Conservation (phyloP, 495 filamentous ascomycete species). For the Xylaria telfairii region DNA sequence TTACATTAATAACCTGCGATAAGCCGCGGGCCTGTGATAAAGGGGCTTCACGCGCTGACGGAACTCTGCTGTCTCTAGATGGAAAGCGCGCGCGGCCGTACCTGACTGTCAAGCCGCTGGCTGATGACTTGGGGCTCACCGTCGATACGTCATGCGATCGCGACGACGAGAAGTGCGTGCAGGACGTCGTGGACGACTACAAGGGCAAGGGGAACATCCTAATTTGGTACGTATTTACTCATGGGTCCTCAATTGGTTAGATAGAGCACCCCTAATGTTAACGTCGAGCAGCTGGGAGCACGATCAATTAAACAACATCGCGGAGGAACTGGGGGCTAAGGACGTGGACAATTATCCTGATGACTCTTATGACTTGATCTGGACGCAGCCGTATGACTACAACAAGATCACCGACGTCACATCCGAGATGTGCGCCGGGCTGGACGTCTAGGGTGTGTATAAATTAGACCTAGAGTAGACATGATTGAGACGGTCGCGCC, state of each 20-base stretch:
- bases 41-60: neutral
- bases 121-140: constrained; percentile 56
- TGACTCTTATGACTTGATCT: constrained; percentile 54
- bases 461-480: neutral
- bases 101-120: constrained; percentile 58
- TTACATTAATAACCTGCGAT: neutral
- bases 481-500: no score
- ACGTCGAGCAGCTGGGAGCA: constrained; percentile 57
- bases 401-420: constrained; percentile 42
- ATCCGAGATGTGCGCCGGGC: constrained; percentile 51
- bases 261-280: neutral
- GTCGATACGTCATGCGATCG: constrained; percentile 56
- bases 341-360: constrained; percentile 34
- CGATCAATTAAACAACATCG: constrained; percentile 53
- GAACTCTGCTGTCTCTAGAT: constrained; percentile 36
- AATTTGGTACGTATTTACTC: constrained; percentile 43
- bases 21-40: no score
- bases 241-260: neutral
- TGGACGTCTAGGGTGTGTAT: constrained; percentile 38
- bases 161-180: constrained; percentile 55
- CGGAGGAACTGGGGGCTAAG: constrained; percentile 50
- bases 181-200: constrained; percentile 51
- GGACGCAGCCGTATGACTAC: constrained; percentile 54
- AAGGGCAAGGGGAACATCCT: constrained; percentile 58
- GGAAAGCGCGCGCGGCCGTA: constrained; percentile 57